Evolutionary conservation across 257 asterid species (phyloP).

Genomic region (Cordia subcordata): DNA sequence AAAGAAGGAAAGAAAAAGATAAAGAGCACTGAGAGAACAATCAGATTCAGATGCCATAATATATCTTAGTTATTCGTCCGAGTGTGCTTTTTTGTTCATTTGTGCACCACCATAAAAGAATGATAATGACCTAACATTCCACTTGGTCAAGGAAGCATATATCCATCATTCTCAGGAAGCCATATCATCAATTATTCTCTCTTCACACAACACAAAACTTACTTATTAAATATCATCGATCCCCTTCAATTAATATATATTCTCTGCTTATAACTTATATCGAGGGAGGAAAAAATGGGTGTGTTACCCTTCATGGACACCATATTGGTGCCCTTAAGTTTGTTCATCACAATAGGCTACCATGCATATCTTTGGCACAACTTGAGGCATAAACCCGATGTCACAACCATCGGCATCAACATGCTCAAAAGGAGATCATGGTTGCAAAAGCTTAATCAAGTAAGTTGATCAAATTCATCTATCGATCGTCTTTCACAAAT

Average conservation of each 20-base stretch:
- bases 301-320: conserved; percentile 39
- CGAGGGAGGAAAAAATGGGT: conserved; percentile 13
- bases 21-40: no score
- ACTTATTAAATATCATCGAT: no score
- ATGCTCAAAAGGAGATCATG: conserved; percentile 43
- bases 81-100: conserved; percentile 7
- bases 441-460: conserved; percentile 64
- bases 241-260: no score
- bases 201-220: no score
- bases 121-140: conserved; percentile 13
- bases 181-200: neutral
- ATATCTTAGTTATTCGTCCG: neutral
- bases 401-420: conserved; percentile 61
- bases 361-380: conserved; percentile 72
- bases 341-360: conserved; percentile 67
- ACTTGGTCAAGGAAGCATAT: conserved; percentile 1
- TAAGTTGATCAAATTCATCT: no score
- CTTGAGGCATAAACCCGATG: conserved; percentile 39
- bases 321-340: conserved; percentile 59
- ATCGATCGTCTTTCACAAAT: no score
- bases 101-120: conserved; percentile 1
- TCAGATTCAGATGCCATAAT: no score
- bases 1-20: no score
- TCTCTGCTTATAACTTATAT: no score
- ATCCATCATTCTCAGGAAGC: no score